Evolutionary conservation across 1,139 yeast species (phyloP), one percentile per base, ranked within the genome.

Genomic region (Pichia sorboxylosa): DNA sequence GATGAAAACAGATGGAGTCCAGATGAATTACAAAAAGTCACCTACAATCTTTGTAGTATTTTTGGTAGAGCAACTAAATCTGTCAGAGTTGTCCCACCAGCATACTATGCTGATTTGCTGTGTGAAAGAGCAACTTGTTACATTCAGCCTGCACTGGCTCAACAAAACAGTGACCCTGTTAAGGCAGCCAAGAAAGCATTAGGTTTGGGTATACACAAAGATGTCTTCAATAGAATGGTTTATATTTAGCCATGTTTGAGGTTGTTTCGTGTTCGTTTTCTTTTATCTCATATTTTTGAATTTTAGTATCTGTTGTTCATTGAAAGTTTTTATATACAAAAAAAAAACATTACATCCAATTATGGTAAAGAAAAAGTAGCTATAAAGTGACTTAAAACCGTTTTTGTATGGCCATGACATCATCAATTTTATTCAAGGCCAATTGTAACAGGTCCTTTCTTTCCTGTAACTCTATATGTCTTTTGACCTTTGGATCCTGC

Each of bases 381-480:
- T n/a, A n/a, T n/a, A n/a, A n/a, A n/a, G n/a, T n/a, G n/a, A n/a
- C 11, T 29, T 18, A 41, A 15, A 41, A 33, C 35, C 54, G 42
- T 32, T 74, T 70, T 52, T 74, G 85, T 39, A 79, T 63, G 31
- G 84, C 90, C 55, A 84, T 68, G 17, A 90, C 90, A 15, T 87
- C 79, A 48, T 90, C 96, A 38, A 92, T 84, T 58, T 83, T 90
- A 37, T 64, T 68, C 47, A 87, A 56, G 0, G 97, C 98, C 37
- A 81, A 61, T 45, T 84, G 92, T 36, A 92, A 65, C 38, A 85
- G 60, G 47, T 85, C 96, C 54, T 90, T 87, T 33, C 96, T 71
- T 54, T 84, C 92, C 55, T 92, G 98, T 40, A 92, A 61, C 49
- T 90, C 96, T 44, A 92, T 81, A 49, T 92, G 98, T 45, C 78